phyloP scores from a whole-genome alignment of 805 yeast species.

The Myxozyma neotropica region DNA sequence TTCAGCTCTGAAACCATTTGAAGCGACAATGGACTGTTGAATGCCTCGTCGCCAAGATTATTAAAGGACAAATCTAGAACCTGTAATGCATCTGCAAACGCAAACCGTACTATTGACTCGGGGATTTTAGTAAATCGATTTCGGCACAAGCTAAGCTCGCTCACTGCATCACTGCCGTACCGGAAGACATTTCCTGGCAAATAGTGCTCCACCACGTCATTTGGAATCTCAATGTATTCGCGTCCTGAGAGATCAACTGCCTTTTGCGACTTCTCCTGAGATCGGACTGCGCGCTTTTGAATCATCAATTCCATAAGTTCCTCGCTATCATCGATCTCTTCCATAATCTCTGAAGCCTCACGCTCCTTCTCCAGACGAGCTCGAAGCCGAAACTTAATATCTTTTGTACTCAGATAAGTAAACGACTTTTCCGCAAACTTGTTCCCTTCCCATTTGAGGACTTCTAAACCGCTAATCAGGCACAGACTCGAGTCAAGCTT shows the following conservation, averaged over 20 bases:
- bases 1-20: constrained; percentile 12
- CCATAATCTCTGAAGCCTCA: background rate
- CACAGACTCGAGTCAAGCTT: constrained; percentile 24
- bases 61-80: constrained; percentile 27
- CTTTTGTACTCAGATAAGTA: constrained; percentile 11
- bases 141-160: constrained; percentile 16
- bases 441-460: constrained; percentile 32
- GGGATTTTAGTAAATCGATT: constrained; percentile 25
- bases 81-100: constrained; percentile 25
- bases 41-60: constrained; percentile 22
- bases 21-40: constrained; percentile 16
- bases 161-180: constrained; percentile 13
- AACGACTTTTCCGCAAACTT: constrained; percentile 24
- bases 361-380: constrained; percentile 18
- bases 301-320: constrained; percentile 16
- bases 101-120: constrained; percentile 13
- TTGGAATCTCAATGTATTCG: constrained; percentile 14
- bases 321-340: constrained; percentile 5
- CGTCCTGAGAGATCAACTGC: constrained; percentile 27
- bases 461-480: constrained; percentile 12
- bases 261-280: constrained; percentile 7
- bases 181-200: constrained; percentile 17
- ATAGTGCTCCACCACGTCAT: constrained; percentile 12
- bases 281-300: constrained; percentile 14
- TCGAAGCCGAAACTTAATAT: constrained; percentile 13